A percentile compares a stretch with the other conserved stretches of the same genome.
These are phyloP conservation scores for Colletotrichum sp. DNA, from an alignment of 2,329 filamentous ascomycete genomes.

Conservation along the genomic window DNA sequence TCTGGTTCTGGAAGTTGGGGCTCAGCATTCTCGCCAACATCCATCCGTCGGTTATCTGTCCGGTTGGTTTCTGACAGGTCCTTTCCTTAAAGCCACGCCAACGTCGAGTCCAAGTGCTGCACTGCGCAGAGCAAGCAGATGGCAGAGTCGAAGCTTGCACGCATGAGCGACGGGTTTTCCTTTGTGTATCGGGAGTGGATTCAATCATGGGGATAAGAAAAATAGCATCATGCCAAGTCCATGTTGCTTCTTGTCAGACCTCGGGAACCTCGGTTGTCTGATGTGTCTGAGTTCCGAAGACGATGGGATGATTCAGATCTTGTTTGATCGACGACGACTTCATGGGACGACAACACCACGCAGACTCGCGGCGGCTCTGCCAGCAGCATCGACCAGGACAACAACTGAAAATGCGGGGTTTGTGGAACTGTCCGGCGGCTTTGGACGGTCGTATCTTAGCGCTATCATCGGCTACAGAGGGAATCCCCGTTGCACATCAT, in stretches of 20 bases:
- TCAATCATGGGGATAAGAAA: neutral
- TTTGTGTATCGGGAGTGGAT: neutral
- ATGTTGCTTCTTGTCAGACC: neutral
- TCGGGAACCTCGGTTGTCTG: conserved; percentile 18
- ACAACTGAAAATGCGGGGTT: conserved; percentile 13
- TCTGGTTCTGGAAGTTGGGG: neutral
- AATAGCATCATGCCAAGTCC: conserved; percentile 1
- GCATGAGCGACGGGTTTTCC: neutral
- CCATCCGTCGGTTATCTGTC: neutral
- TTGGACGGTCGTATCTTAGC: neutral
- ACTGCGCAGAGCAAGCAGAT: neutral
- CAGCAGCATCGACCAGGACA: neutral
- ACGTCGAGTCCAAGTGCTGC: neutral
- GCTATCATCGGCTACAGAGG: neutral
- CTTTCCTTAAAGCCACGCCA: neutral
- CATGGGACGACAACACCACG: neutral
- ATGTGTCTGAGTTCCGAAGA: conserved; percentile 16
- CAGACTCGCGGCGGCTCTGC: conserved; percentile 1
- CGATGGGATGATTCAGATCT: conserved; percentile 18
- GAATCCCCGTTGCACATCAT: conserved; percentile 12
- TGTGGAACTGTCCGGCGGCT: neutral
- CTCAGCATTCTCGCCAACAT: neutral
- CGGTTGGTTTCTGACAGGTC: neutral
- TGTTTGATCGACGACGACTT: conserved; percentile 14
- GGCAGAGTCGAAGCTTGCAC: neutral